A percentile compares a stretch with the other conserved stretches of the same genome.
Evolutionary conservation across 768 basidiomycete genomes (phyloP).

Genomic region (Termitomyces eurrhizus): DNA sequence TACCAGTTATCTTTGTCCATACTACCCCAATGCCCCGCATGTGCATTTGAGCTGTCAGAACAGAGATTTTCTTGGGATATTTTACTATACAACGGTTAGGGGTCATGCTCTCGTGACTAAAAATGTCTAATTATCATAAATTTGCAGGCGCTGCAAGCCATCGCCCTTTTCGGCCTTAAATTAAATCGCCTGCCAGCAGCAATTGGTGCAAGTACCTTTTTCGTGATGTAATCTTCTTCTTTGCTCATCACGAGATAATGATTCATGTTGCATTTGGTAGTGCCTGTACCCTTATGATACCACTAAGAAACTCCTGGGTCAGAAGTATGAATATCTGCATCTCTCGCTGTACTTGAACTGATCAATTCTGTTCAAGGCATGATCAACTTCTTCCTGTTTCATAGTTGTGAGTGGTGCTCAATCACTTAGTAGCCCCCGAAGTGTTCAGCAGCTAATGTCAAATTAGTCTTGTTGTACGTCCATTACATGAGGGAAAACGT

Average conservation of each 20-base stretch:
- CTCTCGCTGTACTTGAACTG: not conserved
- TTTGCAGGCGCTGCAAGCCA: conserved; percentile 50
- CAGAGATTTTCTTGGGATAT: conserved; percentile 43
- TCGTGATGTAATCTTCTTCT: conserved; percentile 38
- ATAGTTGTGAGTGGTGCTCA: conserved; percentile 43
- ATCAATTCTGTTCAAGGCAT: conserved; percentile 35
- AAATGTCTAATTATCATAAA: not conserved
- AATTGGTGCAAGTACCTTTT: conserved; percentile 51
- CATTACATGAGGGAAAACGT: conserved; percentile 64
- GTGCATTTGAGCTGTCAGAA: conserved; percentile 29
- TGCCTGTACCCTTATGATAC: conserved; percentile 36
- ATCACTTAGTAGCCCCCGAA: not conserved
- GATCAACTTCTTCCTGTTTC: conserved; percentile 75
- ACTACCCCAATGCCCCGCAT: conserved; percentile 24
- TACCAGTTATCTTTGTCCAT: conserved; percentile 37
- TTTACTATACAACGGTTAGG: conserved; percentile 45
- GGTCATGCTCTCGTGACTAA: not conserved
- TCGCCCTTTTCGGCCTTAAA: conserved; percentile 69
- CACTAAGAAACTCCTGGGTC: conserved; percentile 27
- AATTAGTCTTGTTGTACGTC: conserved; percentile 68
- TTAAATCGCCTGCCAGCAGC: conserved; percentile 64
- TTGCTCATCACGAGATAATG: not conserved
- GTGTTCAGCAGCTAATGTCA: conserved; percentile 11
- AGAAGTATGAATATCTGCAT: conserved; percentile 26
- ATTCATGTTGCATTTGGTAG: conserved; percentile 16